Evolutionary conservation across 176 grass and related monocot genomes (phyloP), one percentile per base, ranked within the genome.

Genomic region (Aegilops umbellulata): DNA sequence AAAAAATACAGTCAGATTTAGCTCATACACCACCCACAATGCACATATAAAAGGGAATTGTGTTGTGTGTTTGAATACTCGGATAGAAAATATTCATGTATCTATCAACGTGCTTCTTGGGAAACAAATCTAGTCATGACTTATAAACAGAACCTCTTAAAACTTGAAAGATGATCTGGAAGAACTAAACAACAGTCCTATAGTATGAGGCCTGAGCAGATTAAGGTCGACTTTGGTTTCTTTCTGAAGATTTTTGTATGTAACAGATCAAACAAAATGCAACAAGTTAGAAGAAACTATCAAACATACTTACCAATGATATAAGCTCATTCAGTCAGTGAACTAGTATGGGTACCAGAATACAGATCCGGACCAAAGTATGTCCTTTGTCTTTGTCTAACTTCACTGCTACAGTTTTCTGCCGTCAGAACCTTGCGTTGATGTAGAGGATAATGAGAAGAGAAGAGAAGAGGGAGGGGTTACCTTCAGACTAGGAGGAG

Each of bases 301-400:
- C 84, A 77, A 61, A 39, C 49, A 69, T 76, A 95, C 93, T 86
- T 93, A 42, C 92, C 90, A 78, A 74, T 38, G 83, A 53, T 73
- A 30, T 38, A 83, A 8, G 67, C 82, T 85, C 74, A 92, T 83
- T 94, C 93, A 74, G 60, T 84, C n/a, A n/a, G n/a, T n/a, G n/a
- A n/a, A n/a, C n/a, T n/a, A n/a, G n/a, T n/a, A n/a, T n/a, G n/a
- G n/a, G n/a, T n/a, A n/a, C n/a, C n/a, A n/a, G n/a, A n/a, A n/a
- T n/a, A n/a, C n/a, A n/a, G n/a, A n/a, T n/a, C n/a, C n/a, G n/a
- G n/a, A n/a, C n/a, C n/a, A n/a, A n/a, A n/a, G n/a, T n/a, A n/a
- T n/a, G n/a, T n/a, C n/a, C n/a, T n/a, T n/a, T n/a, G n/a, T n/a
- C n/a, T 73, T 73, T 73, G 88, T 83, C 85, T 80, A 65, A 78